Evolutionary conservation across 2,329 filamentous ascomycete genomes (phyloP), one percentile per base, ranked within the genome.

Genomic region (Beauveria sp.): DNA sequence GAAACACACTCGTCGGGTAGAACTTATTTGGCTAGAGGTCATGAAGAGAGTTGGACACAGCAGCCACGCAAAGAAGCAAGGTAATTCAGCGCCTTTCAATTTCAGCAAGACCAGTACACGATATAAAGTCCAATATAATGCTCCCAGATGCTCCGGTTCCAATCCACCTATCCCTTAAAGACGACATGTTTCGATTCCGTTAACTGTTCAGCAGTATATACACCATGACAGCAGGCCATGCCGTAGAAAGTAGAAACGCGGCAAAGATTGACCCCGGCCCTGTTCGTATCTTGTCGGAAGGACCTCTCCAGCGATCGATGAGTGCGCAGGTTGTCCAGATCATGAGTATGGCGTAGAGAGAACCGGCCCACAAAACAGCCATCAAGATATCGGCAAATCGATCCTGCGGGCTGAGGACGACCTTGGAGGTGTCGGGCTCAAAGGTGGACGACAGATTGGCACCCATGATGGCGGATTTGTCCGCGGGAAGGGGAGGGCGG

Each of bases 1-100:
- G 79, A 48, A 81, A 82, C 63, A 81, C 79, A 1, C 62, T 77
- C 43, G 72, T 75, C 5, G 73, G 71, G 9, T 75, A 66, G 42
- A 56, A 38, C 5, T 52, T 18, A 7, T 7, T 24, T 22, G 7
- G 31, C 4, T 12, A 6, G 2, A 9, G 7, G 40, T 18, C 8
- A 18, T 14, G 22, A 22, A 1, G 3, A 3, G 6, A 18, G 16
- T n/a, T 4, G 3, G 16, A 28, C 22, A 42, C 12, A 24, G 54
- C 46, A 24, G 51, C 16, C 43, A 20, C n/a, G 49, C 46, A 4
- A 26, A 46, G 14, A 24, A 49, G n/a, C 5, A 52, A 16, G 43
- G 9, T 43, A 6, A 34, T 16, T 42, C 26, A 62, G 57, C 51
- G 60, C 58, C 58, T 18, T 20, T 60, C 42, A 48, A 60, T 60